These are phyloP conservation scores for Discostella stelligeroides DNA, from an alignment of 108 stramenopile genomes.

Conservation along the genomic window DNA sequence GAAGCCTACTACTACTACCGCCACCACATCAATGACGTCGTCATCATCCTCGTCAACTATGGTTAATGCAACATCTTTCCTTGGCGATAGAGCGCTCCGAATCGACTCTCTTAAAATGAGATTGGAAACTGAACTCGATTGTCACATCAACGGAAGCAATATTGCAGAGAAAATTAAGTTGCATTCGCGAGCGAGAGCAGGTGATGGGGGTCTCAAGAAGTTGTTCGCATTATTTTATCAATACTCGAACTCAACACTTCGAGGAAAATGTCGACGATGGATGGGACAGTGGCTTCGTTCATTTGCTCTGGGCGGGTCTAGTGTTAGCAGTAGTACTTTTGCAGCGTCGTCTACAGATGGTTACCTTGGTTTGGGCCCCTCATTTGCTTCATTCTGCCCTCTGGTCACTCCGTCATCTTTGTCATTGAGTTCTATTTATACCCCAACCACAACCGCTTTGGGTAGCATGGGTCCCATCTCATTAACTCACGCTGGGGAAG, in stretches of 20 bases:
- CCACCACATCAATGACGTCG: too few species aligned
- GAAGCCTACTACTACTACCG: too few species aligned
- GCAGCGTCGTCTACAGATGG: too few species aligned
- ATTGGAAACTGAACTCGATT: too few species aligned
- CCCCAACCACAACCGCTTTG: neutral
- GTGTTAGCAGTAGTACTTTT: too few species aligned
- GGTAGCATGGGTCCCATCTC: conserved; percentile 14
- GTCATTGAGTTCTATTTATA: neutral
- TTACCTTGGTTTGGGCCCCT: conserved; percentile 28
- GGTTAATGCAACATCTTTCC: too few species aligned
- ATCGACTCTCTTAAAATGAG: too few species aligned
- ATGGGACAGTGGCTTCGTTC: conserved; percentile 35
- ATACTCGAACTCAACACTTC: conserved; percentile 29
- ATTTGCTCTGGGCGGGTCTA: conserved; percentile 30
- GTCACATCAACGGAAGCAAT: too few species aligned
- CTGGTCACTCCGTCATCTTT: conserved; percentile 15
- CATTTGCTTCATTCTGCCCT: conserved; percentile 40
- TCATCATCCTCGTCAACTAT: too few species aligned
- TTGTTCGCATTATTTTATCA: conserved; percentile 23
- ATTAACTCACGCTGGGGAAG: neutral
- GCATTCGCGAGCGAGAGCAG: too few species aligned
- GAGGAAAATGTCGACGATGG: conserved; percentile 38
- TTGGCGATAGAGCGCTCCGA: too few species aligned
- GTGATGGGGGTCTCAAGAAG: conserved; percentile 9
- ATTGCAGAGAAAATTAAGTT: too few species aligned